phyloP scores from a whole-genome alignment of 179 eudicot genomes.

The Pouteria campechiana region DNA sequence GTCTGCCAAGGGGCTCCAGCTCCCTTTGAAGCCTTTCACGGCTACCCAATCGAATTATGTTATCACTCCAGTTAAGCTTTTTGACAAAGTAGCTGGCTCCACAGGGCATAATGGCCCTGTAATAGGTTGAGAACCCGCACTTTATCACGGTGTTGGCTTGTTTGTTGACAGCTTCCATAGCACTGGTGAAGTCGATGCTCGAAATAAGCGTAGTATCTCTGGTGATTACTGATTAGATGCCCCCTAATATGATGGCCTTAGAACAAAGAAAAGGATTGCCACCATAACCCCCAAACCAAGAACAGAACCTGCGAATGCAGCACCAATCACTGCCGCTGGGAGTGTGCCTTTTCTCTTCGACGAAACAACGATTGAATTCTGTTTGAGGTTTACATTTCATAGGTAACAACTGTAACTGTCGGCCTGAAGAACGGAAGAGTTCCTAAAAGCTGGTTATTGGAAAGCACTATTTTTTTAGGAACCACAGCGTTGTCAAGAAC shows the following conservation, averaged over 20 bases:
- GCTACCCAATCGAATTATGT: constrained; percentile 38
- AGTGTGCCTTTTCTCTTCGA: constrained; percentile 12
- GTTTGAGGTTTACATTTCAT: too few species aligned
- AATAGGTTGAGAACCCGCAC: constrained; percentile 62
- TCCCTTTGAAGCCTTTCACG: constrained; percentile 48
- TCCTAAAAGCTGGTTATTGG: constrained; percentile 62
- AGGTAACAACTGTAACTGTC: constrained; percentile 14
- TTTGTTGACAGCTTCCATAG: constrained; percentile 50
- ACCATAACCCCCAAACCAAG: constrained; percentile 17
- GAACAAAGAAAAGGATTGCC: constrained; percentile 24
- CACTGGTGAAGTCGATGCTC: constrained; percentile 53
- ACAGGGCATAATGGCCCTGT: constrained; percentile 68
- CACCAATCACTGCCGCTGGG: constrained; percentile 13
- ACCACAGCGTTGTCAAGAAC: constrained; percentile 10
- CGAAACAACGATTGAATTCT: too few species aligned
- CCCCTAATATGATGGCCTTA: constrained; percentile 26
- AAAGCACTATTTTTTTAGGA: constrained; percentile 43
- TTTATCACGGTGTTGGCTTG: constrained; percentile 30
- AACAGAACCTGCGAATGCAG: constrained; percentile 26
- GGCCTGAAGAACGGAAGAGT: constrained; percentile 26
- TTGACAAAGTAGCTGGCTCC: constrained; percentile 67
- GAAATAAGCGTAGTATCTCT: constrained; percentile 40
- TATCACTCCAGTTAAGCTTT: constrained; percentile 66
- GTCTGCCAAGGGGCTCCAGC: constrained; percentile 44
- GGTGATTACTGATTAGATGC: constrained; percentile 17